Evolutionary conservation across 2,329 filamentous ascomycete genomes (phyloP), one percentile per base, ranked within the genome.

Genomic region (Fusarium drepaniforme): DNA sequence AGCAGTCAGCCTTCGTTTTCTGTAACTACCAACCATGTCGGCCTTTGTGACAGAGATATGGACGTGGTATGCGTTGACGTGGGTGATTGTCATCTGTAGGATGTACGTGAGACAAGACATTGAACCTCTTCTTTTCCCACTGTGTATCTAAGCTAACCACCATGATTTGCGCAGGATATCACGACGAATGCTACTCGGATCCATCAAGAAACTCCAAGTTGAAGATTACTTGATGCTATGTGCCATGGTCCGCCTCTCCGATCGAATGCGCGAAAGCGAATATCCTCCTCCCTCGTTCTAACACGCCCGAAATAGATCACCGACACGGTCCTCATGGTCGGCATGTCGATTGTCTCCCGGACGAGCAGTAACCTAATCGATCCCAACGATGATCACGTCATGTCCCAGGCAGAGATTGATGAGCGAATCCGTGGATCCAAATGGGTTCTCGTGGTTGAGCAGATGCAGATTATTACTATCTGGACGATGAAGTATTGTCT

Each of bases 281-380:
- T 35, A 15, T 30, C 38, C 35, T 35, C 21, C 35, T 23, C 33
- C 28, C 8, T 30, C 58, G 46, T 70, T 63, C 62, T 71, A 64
- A 75, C 62, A 16, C 35, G 16, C 3, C 44, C 44, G 44, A 67
- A 12, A 12, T 57, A 87, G 85, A 51, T 78, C 1, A 84, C 84
- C 77, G 89, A 91, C 75, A 91, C 90, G 0, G 79, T 88, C 18
- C 80, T 92, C 15, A 87, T 90, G 66, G 82, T 88, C 28, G 81
- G 84, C 9, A 85, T 92, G 76, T 91, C 91, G 71, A 86, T 91
- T 58, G 84, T 90, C 23, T 83, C 85, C 3, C 83, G 85, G 38
- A 89, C 88, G n/a, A 88, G 86, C 16, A 91, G 88, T 49, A 92
- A 92, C 76, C 83, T 92, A 21, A 90, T 92, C 81, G 83, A 88